These are phyloP conservation scores for Termitomyces sp. DNA, from an alignment of 768 basidiomycete genomes.

Conservation along the genomic window DNA sequence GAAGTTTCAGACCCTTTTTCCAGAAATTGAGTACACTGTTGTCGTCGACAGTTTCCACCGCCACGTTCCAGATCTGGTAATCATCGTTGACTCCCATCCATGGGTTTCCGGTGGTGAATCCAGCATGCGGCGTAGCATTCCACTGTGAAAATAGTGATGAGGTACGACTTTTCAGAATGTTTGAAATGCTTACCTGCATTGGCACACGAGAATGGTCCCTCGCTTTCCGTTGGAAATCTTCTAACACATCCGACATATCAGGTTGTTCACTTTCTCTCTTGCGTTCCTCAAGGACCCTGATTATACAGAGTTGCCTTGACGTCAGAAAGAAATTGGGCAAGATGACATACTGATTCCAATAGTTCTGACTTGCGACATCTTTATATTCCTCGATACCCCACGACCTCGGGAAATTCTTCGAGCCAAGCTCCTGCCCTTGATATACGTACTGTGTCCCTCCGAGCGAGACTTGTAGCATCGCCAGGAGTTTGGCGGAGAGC, in stretches of 20 bases:
- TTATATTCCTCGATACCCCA: conserved; percentile 77
- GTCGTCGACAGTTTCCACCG: conserved; percentile 39
- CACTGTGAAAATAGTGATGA: conserved; percentile 37
- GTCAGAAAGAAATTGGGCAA: background rate
- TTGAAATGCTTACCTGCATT: conserved; percentile 46
- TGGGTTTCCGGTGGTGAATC: conserved; percentile 61
- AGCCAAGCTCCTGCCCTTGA: conserved; percentile 72
- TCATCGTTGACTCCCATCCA: conserved; percentile 81
- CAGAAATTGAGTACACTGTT: conserved; percentile 61
- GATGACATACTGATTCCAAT: conserved; percentile 47
- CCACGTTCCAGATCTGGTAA: conserved; percentile 56
- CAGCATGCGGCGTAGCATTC: conserved; percentile 49
- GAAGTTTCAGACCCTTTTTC: conserved; percentile 47
- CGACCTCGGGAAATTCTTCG: conserved; percentile 55
- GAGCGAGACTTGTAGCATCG: conserved; percentile 57
- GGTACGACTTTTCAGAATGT: background rate
- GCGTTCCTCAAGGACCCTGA: conserved; percentile 38
- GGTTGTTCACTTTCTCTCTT: conserved; percentile 34
- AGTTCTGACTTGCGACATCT: conserved; percentile 61
- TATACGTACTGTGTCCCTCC: conserved; percentile 70
- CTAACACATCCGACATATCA: conserved; percentile 61
- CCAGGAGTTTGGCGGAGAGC: conserved; percentile 60
- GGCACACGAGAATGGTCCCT: conserved; percentile 72
- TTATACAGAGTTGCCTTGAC: background rate
- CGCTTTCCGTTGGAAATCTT: conserved; percentile 55